phyloP scores from a whole-genome alignment of 1,284 basidiomycete species.

The Papiliotrema terrestris region DNA sequence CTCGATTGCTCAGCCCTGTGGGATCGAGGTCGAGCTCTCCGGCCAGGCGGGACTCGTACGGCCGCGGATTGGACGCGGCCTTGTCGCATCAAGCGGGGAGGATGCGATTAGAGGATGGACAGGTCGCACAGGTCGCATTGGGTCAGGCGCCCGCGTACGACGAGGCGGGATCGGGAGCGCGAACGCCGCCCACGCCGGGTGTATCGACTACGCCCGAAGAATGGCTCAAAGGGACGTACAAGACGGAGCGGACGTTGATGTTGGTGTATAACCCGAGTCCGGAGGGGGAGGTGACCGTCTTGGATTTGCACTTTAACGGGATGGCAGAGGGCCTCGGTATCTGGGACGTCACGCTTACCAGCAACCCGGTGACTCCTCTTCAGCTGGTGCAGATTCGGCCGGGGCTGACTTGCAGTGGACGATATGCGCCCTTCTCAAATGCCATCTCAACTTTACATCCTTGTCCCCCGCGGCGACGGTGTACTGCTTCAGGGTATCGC shows the following conservation, averaged over 20 bases:
- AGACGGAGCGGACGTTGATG: slow-evolving; percentile 4
- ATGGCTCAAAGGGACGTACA: slow-evolving; percentile 6
- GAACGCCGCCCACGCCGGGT: not conserved
- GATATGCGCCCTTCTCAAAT: slow-evolving; percentile 12
- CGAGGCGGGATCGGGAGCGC: slow-evolving; percentile 31
- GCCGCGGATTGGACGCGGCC: not conserved
- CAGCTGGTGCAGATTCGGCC: not conserved
- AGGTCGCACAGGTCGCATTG: not conserved
- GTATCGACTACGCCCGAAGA: not conserved
- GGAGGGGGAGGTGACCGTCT: slow-evolving; percentile 12
- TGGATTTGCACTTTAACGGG: slow-evolving; percentile 15
- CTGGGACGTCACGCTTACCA: slow-evolving; percentile 13
- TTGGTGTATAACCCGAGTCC: slow-evolving; percentile 22
- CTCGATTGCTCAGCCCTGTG: not conserved
- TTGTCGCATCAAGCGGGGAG: not conserved
- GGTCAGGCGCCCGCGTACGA: slow-evolving; percentile 27
- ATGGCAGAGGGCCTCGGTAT: slow-evolving; percentile 13
- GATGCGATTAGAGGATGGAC: not conserved
- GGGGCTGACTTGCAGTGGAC: slow-evolving; percentile 12
- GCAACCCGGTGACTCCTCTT: slow-evolving; percentile 15
- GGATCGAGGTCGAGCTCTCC: not conserved
- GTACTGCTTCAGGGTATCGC: slow-evolving; percentile 13
- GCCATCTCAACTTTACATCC: slow-evolving; percentile 8
- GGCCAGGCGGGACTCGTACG: not conserved
- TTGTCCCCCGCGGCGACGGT: slow-evolving; percentile 12